Percentiles rank a stretch among this genome's conserved stretches.
phyloP scores from a whole-genome alignment of 169 alveolate genomes.

The Neospora caninum region DNA sequence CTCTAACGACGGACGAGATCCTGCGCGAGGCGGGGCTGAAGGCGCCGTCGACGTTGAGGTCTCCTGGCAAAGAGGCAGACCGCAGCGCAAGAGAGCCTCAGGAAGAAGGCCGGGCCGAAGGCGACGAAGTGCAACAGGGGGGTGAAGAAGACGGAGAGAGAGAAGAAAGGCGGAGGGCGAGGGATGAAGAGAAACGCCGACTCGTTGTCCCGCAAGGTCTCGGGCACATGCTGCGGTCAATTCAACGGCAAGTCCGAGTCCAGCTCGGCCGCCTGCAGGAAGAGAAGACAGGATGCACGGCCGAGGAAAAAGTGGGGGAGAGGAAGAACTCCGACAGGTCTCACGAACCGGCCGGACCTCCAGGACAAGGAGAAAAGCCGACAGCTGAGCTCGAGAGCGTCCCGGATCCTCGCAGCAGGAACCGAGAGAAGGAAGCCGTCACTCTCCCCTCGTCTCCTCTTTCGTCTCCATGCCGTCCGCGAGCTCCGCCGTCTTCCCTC shows the following conservation, averaged over 20 bases:
- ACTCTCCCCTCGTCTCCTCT: background rate
- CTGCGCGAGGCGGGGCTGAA: background rate
- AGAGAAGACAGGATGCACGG: background rate
- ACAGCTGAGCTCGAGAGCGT: background rate
- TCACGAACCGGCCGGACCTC: no score
- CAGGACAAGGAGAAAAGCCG: background rate
- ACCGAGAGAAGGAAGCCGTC: background rate
- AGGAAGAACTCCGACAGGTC: no score
- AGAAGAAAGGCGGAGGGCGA: background rate
- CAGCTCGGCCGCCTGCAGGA: background rate
- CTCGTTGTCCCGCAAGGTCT: background rate
- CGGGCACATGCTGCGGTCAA: background rate
- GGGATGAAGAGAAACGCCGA: slow-evolving; percentile 4
- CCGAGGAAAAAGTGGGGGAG: no score
- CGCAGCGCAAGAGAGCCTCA: background rate
- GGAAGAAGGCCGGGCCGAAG: background rate
- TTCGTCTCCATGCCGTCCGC: background rate
- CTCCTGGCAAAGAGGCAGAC: background rate
- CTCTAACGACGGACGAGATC: background rate
- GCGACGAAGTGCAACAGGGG: background rate
- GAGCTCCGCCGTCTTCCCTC: background rate
- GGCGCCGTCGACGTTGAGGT: background rate
- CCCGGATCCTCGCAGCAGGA: no score
- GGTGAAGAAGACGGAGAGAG: background rate
- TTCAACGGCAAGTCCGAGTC: background rate